These are phyloP conservation scores for Fusarium longipes DNA, from an alignment of 2,329 filamentous ascomycete species.

Conservation along the genomic window DNA sequence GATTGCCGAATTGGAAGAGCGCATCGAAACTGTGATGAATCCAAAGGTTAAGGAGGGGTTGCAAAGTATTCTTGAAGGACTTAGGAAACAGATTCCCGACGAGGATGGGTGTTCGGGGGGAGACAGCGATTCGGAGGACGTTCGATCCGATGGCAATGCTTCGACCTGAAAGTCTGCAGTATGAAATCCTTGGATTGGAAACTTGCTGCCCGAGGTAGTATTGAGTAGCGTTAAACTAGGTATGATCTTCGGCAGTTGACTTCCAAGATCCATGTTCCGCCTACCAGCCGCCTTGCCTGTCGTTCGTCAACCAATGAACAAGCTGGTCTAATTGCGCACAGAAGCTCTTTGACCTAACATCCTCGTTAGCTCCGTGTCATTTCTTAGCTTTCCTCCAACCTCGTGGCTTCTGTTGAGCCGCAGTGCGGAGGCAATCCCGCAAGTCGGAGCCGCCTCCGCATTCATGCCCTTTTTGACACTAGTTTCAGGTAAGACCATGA, in stretches of 20 bases:
- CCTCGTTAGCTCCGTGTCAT: not conserved
- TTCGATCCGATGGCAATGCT: not conserved
- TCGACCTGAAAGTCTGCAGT: not conserved
- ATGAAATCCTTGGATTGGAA: not conserved
- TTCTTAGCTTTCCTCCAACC: not conserved
- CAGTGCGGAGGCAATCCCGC: conserved; percentile 25
- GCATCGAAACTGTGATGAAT: conserved; percentile 23
- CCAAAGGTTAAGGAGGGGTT: conserved; percentile 23
- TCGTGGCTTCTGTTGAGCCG: conserved; percentile 3
- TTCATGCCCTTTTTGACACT: not conserved
- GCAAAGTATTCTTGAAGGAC: conserved; percentile 15
- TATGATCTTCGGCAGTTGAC: not conserved
- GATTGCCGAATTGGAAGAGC: conserved; percentile 35
- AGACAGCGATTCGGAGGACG: not conserved
- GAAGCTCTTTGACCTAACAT: not conserved
- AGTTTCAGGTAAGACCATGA: not conserved
- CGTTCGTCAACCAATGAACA: not conserved
- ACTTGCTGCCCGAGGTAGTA: not conserved
- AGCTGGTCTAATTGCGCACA: not conserved
- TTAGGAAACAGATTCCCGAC: conserved; percentile 21
- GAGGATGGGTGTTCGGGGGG: not conserved
- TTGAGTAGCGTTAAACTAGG: not conserved
- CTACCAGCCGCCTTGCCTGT: not conserved
- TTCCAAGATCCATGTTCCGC: not conserved
- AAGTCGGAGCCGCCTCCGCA: conserved; percentile 21